Conservation (phyloP, 257 asterid genomes). For the Jacaranda copaia region DNA sequence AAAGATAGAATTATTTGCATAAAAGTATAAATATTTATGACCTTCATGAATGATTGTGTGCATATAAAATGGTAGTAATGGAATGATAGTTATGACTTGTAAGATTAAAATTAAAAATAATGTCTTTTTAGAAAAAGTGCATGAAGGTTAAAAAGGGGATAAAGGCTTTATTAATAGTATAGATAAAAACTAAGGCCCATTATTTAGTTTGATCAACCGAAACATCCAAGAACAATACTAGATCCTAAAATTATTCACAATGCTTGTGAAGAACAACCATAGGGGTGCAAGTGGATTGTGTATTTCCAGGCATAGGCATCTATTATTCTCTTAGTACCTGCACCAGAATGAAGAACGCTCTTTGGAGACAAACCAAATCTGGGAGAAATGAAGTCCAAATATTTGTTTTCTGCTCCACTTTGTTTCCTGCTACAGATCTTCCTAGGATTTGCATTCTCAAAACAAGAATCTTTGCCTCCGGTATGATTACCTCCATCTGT, state of each 20-base stretch:
- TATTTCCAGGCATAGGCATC: background rate
- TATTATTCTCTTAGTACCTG: conserved; percentile 40
- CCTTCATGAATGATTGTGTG: too few species aligned
- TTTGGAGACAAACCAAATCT: conserved; percentile 54
- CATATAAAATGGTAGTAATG: too few species aligned
- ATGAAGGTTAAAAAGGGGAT: too few species aligned
- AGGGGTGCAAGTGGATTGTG: background rate
- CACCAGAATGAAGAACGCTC: conserved; percentile 49
- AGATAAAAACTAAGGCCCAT: background rate
- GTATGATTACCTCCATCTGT: conserved; percentile 13
- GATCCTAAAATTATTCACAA: background rate
- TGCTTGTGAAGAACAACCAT: too few species aligned
- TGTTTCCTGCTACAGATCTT: conserved; percentile 33
- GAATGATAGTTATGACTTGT: too few species aligned
- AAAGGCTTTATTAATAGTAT: too few species aligned
- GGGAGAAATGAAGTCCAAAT: conserved; percentile 34
- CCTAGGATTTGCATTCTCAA: conserved; percentile 18
- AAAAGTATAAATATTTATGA: too few species aligned
- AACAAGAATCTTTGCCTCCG: conserved; percentile 29
- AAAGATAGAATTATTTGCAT: too few species aligned
- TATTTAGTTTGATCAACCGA: background rate
- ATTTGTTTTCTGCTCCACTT: conserved; percentile 25
- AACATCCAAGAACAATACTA: background rate
- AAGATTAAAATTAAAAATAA: too few species aligned
- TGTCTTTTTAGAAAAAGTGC: too few species aligned